Percentiles rank a stretch among this genome's conserved stretches.
These are phyloP conservation scores for Clavispora asparagi DNA, from an alignment of 805 yeast species.

Conservation along the genomic window DNA sequence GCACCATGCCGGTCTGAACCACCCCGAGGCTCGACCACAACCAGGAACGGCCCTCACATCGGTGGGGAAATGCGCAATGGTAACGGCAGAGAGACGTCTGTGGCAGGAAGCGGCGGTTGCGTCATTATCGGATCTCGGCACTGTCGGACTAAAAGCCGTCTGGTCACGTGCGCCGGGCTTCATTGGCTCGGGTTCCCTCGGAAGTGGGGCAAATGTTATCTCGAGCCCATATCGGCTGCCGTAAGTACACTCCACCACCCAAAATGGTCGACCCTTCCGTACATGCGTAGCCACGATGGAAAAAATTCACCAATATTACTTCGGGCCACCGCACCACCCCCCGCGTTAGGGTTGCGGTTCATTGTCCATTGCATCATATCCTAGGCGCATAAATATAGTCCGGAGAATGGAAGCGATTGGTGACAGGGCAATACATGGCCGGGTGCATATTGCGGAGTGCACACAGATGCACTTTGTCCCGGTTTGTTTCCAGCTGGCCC, in stretches of 20 bases:
- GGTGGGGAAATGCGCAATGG: too few species aligned
- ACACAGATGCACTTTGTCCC: not conserved
- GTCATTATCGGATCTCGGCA: not conserved
- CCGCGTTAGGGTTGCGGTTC: too few species aligned
- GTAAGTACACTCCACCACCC: not conserved
- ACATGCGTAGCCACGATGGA: too few species aligned
- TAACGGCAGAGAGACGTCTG: too few species aligned
- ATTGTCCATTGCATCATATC: not conserved
- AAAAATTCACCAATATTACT: too few species aligned
- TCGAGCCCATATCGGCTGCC: not conserved
- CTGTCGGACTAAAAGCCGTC: not conserved
- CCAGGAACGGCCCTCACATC: too few species aligned
- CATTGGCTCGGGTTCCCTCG: constrained; percentile 10
- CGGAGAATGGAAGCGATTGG: not conserved
- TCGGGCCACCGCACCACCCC: too few species aligned
- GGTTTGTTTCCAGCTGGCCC: not conserved
- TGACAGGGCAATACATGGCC: not conserved
- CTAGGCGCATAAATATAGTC: not conserved
- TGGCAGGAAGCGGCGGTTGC: too few species aligned
- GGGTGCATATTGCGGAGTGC: not conserved
- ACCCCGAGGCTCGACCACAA: not conserved
- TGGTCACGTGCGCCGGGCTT: not conserved
- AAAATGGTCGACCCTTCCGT: not conserved
- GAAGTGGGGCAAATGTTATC: constrained; percentile 1
- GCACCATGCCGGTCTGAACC: not conserved